A percentile compares a stretch with the other conserved stretches of the same genome.
phyloP scores from a whole-genome alignment of 78 protist genomes.

The Guillardia theta region DNA sequence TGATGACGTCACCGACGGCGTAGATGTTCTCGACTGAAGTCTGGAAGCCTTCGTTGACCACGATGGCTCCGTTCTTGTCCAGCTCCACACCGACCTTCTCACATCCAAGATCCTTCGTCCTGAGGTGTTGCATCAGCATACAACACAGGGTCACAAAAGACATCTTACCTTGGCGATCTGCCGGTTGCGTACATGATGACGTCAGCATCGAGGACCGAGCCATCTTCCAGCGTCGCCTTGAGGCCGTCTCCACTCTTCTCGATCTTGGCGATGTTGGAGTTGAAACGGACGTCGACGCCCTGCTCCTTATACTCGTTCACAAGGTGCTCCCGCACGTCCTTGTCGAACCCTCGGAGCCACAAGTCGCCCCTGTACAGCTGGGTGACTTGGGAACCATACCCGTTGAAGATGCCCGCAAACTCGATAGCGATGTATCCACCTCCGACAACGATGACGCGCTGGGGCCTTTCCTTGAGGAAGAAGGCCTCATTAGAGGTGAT shows the following conservation, averaged over 20 bases:
- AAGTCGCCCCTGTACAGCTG: neutral
- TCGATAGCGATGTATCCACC: neutral
- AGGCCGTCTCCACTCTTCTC: neutral
- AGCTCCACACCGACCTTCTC: neutral
- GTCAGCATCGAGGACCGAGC: neutral
- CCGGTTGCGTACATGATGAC: neutral
- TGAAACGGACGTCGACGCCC: neutral
- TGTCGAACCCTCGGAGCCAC: neutral
- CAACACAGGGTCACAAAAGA: too few species aligned
- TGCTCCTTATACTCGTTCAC: neutral
- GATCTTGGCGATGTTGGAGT: neutral
- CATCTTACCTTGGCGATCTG: neutral
- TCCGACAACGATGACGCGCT: neutral
- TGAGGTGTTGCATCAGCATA: too few species aligned
- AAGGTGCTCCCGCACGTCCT: neutral
- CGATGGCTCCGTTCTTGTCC: neutral
- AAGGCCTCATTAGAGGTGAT: constrained; percentile 7
- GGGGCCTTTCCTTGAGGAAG: neutral
- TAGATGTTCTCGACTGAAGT: neutral
- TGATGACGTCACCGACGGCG: constrained; percentile 26
- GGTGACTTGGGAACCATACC: neutral
- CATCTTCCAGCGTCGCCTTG: neutral
- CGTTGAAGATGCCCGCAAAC: neutral
- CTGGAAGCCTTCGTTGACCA: constrained; percentile 5
- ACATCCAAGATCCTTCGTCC: neutral